Conservation (phyloP, 306 rosid genomes). For the Prunus kanzakura region DNA sequence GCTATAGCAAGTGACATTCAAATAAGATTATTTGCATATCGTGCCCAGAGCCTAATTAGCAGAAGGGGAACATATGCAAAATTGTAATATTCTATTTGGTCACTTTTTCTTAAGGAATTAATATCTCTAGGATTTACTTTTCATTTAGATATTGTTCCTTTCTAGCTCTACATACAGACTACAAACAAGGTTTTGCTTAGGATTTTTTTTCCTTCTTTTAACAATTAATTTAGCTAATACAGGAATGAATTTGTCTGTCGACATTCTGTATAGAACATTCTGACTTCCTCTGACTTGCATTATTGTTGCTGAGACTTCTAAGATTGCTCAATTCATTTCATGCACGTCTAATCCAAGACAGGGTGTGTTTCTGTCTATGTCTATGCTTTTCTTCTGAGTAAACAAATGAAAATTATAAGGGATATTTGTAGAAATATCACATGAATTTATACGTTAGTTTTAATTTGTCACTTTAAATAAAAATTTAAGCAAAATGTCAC, state of each 20-base stretch:
- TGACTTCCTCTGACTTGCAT: too few relatives aligned
- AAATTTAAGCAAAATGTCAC: too few relatives aligned
- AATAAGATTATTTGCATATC: neutral
- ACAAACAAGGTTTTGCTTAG: neutral
- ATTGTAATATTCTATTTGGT: slow-evolving; percentile 8
- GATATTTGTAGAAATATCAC: too few relatives aligned
- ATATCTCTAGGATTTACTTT: slow-evolving; percentile 16
- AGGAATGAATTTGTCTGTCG: neutral
- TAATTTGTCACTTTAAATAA: too few relatives aligned
- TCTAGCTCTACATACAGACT: neutral
- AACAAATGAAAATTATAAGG: too few relatives aligned
- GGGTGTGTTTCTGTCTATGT: too few relatives aligned
- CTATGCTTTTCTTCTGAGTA: too few relatives aligned
- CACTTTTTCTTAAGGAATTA: slow-evolving; percentile 3
- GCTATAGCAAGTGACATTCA: neutral
- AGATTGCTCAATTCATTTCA: too few relatives aligned
- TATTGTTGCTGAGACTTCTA: too few relatives aligned
- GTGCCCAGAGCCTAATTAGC: neutral
- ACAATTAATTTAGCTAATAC: neutral
- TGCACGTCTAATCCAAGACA: too few relatives aligned
- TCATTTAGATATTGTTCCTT: slow-evolving; percentile 18
- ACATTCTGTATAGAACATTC: too few relatives aligned
- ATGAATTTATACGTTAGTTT: too few relatives aligned
- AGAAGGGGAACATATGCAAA: slow-evolving; percentile 20
- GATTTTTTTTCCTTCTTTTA: neutral